Conservation (phyloP, 163 green algal genomes). For the Scenedesmus sp. region DNA sequence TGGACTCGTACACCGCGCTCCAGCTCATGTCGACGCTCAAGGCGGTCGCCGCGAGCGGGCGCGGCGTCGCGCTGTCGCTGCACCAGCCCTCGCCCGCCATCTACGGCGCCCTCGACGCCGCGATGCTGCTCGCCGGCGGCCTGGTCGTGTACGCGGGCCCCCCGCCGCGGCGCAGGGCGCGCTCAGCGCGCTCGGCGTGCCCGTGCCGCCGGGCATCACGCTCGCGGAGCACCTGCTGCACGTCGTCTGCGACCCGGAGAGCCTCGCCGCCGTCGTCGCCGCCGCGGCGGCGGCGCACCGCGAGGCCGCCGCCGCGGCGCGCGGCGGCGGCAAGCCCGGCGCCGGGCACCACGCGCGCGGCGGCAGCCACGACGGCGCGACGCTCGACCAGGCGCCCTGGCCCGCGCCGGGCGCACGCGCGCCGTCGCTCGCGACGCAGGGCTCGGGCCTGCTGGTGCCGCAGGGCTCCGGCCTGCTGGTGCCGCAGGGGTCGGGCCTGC, state of each 20-base stretch:
- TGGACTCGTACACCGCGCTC: conserved; percentile 72
- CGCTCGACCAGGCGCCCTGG: conserved; percentile 12
- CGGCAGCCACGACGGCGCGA: conserved; percentile 5
- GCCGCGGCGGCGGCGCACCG: background rate
- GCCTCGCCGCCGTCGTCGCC: background rate
- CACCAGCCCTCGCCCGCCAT: conserved; percentile 74
- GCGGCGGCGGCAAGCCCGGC: background rate
- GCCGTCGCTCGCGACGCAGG: no score
- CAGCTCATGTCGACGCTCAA: conserved; percentile 60
- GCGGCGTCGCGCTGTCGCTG: conserved; percentile 68
- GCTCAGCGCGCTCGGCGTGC: conserved; percentile 52
- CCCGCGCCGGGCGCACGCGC: no score
- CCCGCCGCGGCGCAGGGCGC: conserved; percentile 40
- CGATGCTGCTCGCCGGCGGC: conserved; percentile 62
- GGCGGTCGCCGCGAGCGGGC: conserved; percentile 45
- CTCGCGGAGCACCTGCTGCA: conserved; percentile 73
- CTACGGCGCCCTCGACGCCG: conserved; percentile 56
- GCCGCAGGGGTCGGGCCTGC: no score
- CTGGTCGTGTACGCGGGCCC: conserved; percentile 58
- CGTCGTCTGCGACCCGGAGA: conserved; percentile 45
- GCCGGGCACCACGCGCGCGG: no score
- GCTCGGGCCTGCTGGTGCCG: no score
- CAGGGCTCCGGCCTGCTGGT: no score
- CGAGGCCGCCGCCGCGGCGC: no score
- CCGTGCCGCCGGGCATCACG: conserved; percentile 46